Conservation (phyloP, 2,329 filamentous ascomycete genomes). For the Penicillium sclerotiorum region DNA sequence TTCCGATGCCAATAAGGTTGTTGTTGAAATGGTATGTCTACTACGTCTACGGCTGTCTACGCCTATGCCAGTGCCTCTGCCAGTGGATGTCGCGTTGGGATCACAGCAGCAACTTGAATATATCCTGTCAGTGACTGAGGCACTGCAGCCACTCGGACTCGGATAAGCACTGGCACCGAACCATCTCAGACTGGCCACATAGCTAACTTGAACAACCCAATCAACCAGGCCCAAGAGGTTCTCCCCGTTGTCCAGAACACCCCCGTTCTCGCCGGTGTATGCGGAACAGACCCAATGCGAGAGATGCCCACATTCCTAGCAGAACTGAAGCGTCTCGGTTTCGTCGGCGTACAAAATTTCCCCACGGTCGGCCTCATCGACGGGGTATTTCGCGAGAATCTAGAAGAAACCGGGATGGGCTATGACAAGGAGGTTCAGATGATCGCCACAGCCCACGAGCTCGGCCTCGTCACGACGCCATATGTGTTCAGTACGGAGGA, state of each 20-base stretch:
- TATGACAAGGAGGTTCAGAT: slow-evolving; percentile 69
- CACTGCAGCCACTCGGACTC: too few species aligned
- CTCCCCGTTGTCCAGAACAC: slow-evolving; percentile 65
- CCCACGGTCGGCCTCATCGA: slow-evolving; percentile 73
- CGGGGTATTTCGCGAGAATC: slow-evolving; percentile 65
- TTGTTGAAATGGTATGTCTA: slow-evolving; percentile 64
- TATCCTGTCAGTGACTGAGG: too few species aligned
- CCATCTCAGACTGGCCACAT: too few species aligned
- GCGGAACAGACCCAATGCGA: slow-evolving; percentile 70
- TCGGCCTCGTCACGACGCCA: slow-evolving; percentile 68
- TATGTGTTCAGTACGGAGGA: slow-evolving; percentile 70
- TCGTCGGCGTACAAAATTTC: slow-evolving; percentile 73
- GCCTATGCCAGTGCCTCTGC: too few species aligned
- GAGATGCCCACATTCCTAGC: slow-evolving; percentile 62
- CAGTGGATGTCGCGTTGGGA: too few species aligned
- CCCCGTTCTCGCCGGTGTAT: slow-evolving; percentile 71
- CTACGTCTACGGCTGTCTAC: too few species aligned
- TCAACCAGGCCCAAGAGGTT: slow-evolving; percentile 61
- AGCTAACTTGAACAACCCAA: not conserved
- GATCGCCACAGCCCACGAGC: slow-evolving; percentile 60
- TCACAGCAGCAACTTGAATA: too few species aligned
- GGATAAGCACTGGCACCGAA: too few species aligned
- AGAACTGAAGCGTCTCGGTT: slow-evolving; percentile 64
- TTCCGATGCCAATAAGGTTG: slow-evolving; percentile 69
- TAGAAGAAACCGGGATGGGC: slow-evolving; percentile 74